Evolutionary conservation across 805 yeast genomes (phyloP).

Genomic region (Cyberlindnera mycetangii): DNA sequence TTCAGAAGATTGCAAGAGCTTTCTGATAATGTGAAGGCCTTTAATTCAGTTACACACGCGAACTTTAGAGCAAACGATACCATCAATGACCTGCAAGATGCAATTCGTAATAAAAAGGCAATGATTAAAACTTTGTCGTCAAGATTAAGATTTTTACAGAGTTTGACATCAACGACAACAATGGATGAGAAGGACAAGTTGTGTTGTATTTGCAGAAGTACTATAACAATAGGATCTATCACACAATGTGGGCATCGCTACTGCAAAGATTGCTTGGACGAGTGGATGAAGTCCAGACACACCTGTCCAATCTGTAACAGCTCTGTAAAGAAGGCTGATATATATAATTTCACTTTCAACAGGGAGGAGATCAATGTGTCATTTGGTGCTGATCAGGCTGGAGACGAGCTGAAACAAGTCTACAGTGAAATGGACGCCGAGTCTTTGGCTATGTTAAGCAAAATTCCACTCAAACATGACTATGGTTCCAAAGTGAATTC

Average conservation of each 20-base stretch:
- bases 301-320: constrained; percentile 84
- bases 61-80: background rate
- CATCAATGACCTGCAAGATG: background rate
- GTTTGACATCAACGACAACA: background rate
- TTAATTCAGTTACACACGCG: constrained; percentile 33
- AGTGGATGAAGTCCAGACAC: constrained; percentile 60
- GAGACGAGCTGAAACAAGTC: constrained; percentile 17
- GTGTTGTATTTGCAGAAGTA: constrained; percentile 77
- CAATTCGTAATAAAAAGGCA: background rate
- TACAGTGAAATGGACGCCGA: constrained; percentile 38
- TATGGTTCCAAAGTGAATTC: constrained; percentile 88
- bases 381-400: constrained; percentile 29
- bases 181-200: constrained; percentile 32
- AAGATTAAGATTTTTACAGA: constrained; percentile 46
- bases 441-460: constrained; percentile 43
- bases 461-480: constrained; percentile 40
- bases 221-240: constrained; percentile 71
- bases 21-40: constrained; percentile 73
- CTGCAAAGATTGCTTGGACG: constrained; percentile 74
- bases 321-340: constrained; percentile 43
- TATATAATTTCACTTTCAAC: constrained; percentile 68
- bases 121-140: background rate
- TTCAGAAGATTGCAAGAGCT: constrained; percentile 81
- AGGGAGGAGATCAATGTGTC: constrained; percentile 50
- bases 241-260: constrained; percentile 92